phyloP scores from a whole-genome alignment of 768 basidiomycete genomes.

The Leccinum obscurum region DNA sequence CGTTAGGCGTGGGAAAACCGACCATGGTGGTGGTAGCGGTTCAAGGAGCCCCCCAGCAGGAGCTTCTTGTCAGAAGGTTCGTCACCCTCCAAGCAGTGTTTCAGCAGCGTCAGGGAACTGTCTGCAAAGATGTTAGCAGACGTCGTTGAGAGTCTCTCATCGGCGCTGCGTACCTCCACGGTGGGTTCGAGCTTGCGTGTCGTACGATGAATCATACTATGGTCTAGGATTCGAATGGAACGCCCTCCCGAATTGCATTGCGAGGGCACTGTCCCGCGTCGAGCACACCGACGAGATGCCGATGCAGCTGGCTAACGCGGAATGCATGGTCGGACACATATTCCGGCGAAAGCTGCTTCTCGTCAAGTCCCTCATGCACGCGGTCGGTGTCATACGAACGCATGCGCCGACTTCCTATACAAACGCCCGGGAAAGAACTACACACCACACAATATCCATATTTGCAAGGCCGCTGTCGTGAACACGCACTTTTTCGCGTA shows the following conservation, averaged over 20 bases:
- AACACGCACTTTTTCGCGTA: slow-evolving; percentile 74
- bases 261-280: slow-evolving; percentile 28
- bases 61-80: too few relatives aligned
- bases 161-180: slow-evolving; percentile 73
- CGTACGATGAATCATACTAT: slow-evolving; percentile 54
- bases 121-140: slow-evolving; percentile 87
- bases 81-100: too few relatives aligned
- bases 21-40: too few relatives aligned
- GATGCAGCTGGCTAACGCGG: slow-evolving; percentile 52
- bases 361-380: slow-evolving; percentile 73
- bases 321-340: slow-evolving; percentile 66
- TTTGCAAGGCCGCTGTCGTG: slow-evolving; percentile 67
- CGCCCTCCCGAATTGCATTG: slow-evolving; percentile 47
- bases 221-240: slow-evolving; percentile 62
- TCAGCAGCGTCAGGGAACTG: slow-evolving; percentile 30
- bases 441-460: slow-evolving; percentile 65
- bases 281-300: slow-evolving; percentile 41
- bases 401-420: slow-evolving; percentile 61
- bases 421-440: slow-evolving; percentile 58
- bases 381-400: slow-evolving; percentile 52
- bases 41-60: too few relatives aligned
- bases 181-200: slow-evolving; percentile 58
- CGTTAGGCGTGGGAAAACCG: too few relatives aligned
- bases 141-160: slow-evolving; percentile 85
- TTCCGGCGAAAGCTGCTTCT: slow-evolving; percentile 63